Evolutionary conservation across 1,284 basidiomycete species (phyloP), one percentile per base, ranked within the genome.

Genomic region (Tilletia setariae): DNA sequence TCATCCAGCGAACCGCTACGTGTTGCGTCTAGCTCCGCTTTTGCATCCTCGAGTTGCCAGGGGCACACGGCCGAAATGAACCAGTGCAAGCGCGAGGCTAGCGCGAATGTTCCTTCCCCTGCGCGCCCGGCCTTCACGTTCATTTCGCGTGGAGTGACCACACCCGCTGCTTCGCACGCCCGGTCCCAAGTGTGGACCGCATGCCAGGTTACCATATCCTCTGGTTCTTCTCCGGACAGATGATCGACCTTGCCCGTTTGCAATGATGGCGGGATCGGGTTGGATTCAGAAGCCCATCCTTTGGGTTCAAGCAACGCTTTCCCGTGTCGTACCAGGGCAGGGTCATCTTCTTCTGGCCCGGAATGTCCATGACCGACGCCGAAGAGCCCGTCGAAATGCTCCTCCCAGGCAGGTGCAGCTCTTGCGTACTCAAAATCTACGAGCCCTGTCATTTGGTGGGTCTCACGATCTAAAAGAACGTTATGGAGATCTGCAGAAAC

Each of bases 11-110:
- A 8, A 11, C 21, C 51, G n/a, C 21, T 53, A 6, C 35, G 6
- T 11, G 35, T 40, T 40, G 35, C 4, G 4, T 11, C 35, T 11
- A 40, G 11, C 11, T 40, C 35, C 11, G 35, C 35, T 40, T 40
- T 40, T 21, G 51, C 51, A 28, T 53, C 51, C 21, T 53, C 51
- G 21, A 53, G 28, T 23, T 25, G 21, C 51, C 51, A 53, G 51
- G 51, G 51, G 15, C 51, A 53, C 23, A 53, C n/a, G 51, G 23
- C 51, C 21, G 51, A 53, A 23, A 53, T 53, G 23, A 53, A 53
- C 51, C 51, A 53, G 51, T 53, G 51, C 51, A 53, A 28, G 16
- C 51, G 51, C 21, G 23, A 25, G 23, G 51, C 51, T 6, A 28
- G 21, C n/a, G 51, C 16, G 21, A 53, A 53, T 13, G 21, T 23